Evolutionary conservation across 148 eudicot genomes (phyloP), one percentile per base, ranked within the genome.

Genomic region (Dianthus caryophyllus): DNA sequence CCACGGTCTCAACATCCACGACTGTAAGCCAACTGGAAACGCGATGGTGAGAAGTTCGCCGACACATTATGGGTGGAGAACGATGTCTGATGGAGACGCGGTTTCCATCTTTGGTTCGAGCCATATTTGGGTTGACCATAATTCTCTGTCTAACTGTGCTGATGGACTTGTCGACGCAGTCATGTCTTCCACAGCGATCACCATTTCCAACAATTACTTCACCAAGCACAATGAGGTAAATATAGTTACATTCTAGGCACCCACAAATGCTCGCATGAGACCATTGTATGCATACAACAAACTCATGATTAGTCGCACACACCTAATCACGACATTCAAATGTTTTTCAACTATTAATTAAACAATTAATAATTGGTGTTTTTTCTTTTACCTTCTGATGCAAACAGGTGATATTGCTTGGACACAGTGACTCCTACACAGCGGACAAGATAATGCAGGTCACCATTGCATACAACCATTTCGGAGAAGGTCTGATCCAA

Each of bases 41-140:
- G 98, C 96, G 22, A 83, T 89, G 93, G 98, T 92, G 9, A 69
- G 98, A 66, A 85, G 86, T 82, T 87, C 96, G 4, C 96, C 96
- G 6, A 54, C 77, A 43, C 93, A 89, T 71, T 89, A 76, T 29
- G 98, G 96, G 2, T 87, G 82, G 80, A 85, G 98, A 70, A 77
- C 89, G 11, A 81, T 89, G 66, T 90, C 98, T 2, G 98, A 92
- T 55, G 98, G 98, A 20, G 98, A 92, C 52, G 98, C 78, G 8
- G 80, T 92, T 12, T 87, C 93, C 25, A 84, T 92, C 46, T 89
- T 82, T 20, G 98, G 94, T 7, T 41, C 91, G 2, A 87, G 89
- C 41, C 96, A 92, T 27, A 76, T 92, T 46, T 92, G 98, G 98
- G 62, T 92, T 41, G 98, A 92, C 57, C 98, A 89, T n/a, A 84